Base-by-base conservation (phyloP, 2,329 filamentous ascomycete genomes). In the Trichoderma lentiforme region DNA sequence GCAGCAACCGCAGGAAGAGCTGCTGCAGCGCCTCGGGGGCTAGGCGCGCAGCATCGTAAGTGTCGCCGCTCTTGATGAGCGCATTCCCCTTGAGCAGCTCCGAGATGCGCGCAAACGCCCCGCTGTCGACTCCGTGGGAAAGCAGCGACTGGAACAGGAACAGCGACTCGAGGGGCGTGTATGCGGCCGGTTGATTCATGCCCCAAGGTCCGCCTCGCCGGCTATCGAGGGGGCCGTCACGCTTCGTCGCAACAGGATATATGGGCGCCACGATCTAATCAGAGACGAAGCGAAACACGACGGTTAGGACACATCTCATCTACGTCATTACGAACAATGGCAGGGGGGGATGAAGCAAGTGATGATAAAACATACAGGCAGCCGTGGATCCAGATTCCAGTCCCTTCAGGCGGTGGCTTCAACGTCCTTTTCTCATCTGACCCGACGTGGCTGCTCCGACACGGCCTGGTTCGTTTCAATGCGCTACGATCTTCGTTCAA, bases 151-250 rank as follows among this genome's bases (percentile, higher is more conserved):
- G 93, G 84, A 96, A 95, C 78, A 97, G 88, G 76, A 96, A 88
- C 74, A 97, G 87, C 79, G 91, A 92, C 87, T 97, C 94, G 85
- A 97, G 92, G 76, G 91, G 89, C 79, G 93, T 95, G 83, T 96
- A 95, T 78, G 87, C 85, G 79, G 89, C 86, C 82, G 83, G 81
- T 78, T 82, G 82, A 84, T 84, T 87, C 86, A 88, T 88, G 81
- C 84, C 86, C 84, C 84, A 80, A 80, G 81, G 82, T 83, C 82
- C 84, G 79, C 86, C 85, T 87, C 86, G 86, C 84, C 84, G 83
- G 82, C 82, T 81, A 82, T 86, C 85, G 85, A 87, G 85, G 86
- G 84, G 83, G 83, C 81, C 83, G 82, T 86, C 82, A 81, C 83
- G 84, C 66, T 69, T 60, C 84, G 82, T 84, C 81, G 85, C 82